A percentile compares a stretch with the other conserved stretches of the same genome.
These are phyloP conservation scores for Teratosphaeria pseudoeucalypti DNA, from an alignment of 2,329 filamentous ascomycete species.

Conservation along the genomic window DNA sequence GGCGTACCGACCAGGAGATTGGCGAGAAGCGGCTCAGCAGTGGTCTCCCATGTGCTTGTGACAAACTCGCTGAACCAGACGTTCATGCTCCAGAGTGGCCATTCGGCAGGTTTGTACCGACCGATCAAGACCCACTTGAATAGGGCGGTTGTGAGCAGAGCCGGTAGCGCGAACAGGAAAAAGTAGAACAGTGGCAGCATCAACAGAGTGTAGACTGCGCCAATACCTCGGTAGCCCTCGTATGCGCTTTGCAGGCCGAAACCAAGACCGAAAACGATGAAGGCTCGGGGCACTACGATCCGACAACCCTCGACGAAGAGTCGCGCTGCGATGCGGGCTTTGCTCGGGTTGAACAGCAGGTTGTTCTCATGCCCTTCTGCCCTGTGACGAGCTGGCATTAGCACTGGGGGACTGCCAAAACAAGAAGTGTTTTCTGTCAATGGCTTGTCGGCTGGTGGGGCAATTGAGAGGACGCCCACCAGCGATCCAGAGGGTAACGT, in stretches of 20 bases:
- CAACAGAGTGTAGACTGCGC: slow-evolving; percentile 15
- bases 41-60: background rate
- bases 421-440: background rate
- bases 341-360: slow-evolving; percentile 14
- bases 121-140: slow-evolving; percentile 18
- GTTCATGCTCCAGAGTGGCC: slow-evolving; percentile 14
- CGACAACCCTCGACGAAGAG: slow-evolving; percentile 15
- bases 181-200: slow-evolving; percentile 18
- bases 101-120: slow-evolving; percentile 12
- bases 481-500: background rate
- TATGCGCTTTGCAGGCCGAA: slow-evolving; percentile 14
- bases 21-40: background rate
- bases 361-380: slow-evolving; percentile 13
- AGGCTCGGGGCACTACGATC: slow-evolving; percentile 15
- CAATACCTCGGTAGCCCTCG: slow-evolving; percentile 11
- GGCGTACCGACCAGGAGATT: slow-evolving; percentile 13
- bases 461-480: background rate
- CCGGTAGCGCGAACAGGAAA: slow-evolving; percentile 14
- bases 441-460: background rate
- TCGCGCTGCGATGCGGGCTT: slow-evolving; percentile 11
- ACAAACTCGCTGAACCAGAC: background rate
- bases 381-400: slow-evolving; percentile 17
- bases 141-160: slow-evolving; percentile 8
- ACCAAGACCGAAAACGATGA: slow-evolving; percentile 18
- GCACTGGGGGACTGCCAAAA: slow-evolving; percentile 8